Base-by-base conservation (phyloP, 2,329 filamentous ascomycete species). In the Zymoseptoria crescenta region DNA sequence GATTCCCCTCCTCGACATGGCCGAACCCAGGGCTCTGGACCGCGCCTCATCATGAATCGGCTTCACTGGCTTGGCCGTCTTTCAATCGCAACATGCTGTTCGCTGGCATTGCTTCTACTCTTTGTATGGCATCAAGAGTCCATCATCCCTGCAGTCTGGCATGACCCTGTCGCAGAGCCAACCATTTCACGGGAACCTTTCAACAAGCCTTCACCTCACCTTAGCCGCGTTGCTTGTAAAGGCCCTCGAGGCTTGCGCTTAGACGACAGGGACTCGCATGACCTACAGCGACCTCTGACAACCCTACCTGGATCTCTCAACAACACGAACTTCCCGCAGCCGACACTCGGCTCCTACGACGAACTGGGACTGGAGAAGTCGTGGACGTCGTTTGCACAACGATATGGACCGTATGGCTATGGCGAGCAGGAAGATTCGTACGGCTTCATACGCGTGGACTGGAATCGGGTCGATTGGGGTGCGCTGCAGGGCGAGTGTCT, bases 391-490 rank as follows among this genome's bases (percentile, higher is more conserved):
- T 77, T 20, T 80, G 60, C 81, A 52, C 74, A 74, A 54, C 73
- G 75, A 55, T 77, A 77, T 56, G 73, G 73, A 1, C 71, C 79
- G 28, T 88, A 87, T 64, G 84, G 85, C 6, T 75, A 83, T 62
- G 73, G 74, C 3, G 76, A 80, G 28, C 74, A 78, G 58, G 74
- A 74, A 59, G 79, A 81, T 56, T 77, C 8, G 4, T 64, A 64
- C 30, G 79, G 57, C 74, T 79, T 59, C 29, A 60, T 57, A 4
- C 49, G 52, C 8, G 71, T 83, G 8, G 74, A 83, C 24, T 91
- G 87, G 85, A 77, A 82, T 29, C 76, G 78, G 28, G 80, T 89
- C 35, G 80, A 84, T 64, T 92, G 89, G 88, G 85, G 85, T 9
- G 75, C 80, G 35, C 75, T 91, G 20, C 88, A 91, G 70, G 75